Percentiles rank a stretch among this genome's conserved stretches.
These are phyloP conservation scores for Lyophyllum decastes DNA, from an alignment of 768 basidiomycete species.

Conservation along the genomic window DNA sequence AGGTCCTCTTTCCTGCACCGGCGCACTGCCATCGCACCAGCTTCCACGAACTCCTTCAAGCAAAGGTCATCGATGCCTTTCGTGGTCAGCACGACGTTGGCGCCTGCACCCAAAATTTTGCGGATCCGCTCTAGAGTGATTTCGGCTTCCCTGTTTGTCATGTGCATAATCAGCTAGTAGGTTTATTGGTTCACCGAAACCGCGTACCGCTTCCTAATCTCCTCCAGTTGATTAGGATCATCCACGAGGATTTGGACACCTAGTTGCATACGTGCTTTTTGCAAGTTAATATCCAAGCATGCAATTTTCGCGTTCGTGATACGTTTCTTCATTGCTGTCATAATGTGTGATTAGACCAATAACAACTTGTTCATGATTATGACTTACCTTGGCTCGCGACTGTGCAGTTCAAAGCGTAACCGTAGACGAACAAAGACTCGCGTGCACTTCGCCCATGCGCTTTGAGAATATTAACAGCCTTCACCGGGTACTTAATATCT, in stretches of 20 bases:
- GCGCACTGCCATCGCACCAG: constrained; percentile 97
- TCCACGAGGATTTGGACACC: constrained; percentile 98
- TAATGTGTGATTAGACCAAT: not conserved
- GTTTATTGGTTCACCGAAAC: not conserved
- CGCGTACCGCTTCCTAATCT: constrained; percentile 86
- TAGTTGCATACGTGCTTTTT: constrained; percentile 95
- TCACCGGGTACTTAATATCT: constrained; percentile 98
- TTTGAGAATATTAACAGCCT: constrained; percentile 97
- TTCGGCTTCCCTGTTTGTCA: constrained; percentile 77
- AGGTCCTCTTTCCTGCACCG: constrained; percentile 98
- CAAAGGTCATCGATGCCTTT: constrained; percentile 99
- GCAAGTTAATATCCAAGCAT: constrained; percentile 96
- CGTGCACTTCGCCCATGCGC: constrained; percentile 95
- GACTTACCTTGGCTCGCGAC: constrained; percentile 95
- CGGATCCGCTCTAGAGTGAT: constrained; percentile 94
- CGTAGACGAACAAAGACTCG: constrained; percentile 92
- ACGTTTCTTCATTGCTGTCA: constrained; percentile 93
- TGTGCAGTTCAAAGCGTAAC: constrained; percentile 97
- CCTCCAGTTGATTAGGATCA: constrained; percentile 94
- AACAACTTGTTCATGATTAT: not conserved
- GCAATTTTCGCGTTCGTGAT: constrained; percentile 95
- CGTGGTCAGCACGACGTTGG: constrained; percentile 95
- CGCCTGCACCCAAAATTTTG: constrained; percentile 94
- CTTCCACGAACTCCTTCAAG: constrained; percentile 98
- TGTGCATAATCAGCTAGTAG: not conserved